A percentile compares a stretch with the other conserved stretches of the same genome.
These are phyloP conservation scores for Metschnikowia cerradonensis DNA, from an alignment of 805 yeast genomes.

Conservation along the genomic window DNA sequence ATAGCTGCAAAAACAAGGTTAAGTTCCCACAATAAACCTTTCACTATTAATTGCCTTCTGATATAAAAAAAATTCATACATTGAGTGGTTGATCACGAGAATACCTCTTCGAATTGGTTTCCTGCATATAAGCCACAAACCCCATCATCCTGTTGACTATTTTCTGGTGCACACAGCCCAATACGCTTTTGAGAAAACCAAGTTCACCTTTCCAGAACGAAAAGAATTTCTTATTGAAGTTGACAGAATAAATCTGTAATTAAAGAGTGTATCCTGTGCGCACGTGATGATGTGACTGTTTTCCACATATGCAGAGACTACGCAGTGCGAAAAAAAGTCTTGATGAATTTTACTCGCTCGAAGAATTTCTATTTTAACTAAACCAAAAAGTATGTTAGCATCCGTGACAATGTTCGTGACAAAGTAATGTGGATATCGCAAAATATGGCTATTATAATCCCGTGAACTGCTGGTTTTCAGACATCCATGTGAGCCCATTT, in stretches of 20 bases:
- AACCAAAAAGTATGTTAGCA: constrained; percentile 15
- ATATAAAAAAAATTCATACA: too few species aligned
- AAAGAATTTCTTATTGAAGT: background rate
- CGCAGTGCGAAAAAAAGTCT: constrained; percentile 13
- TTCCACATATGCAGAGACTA: constrained; percentile 6
- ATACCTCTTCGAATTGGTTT: too few species aligned
- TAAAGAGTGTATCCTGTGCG: background rate
- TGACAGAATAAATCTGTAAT: background rate
- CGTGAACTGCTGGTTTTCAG: background rate
- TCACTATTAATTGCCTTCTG: too few species aligned
- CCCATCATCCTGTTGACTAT: too few species aligned
- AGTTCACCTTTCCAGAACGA: background rate
- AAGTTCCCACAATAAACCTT: too few species aligned
- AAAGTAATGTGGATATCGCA: background rate
- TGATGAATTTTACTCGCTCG: constrained; percentile 5
- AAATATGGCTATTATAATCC: background rate
- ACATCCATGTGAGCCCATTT: background rate
- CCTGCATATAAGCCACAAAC: too few species aligned
- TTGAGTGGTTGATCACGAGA: too few species aligned
- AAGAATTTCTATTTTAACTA: constrained; percentile 8
- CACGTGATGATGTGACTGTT: constrained; percentile 16
- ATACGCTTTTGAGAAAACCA: too few species aligned
- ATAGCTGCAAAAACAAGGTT: background rate
- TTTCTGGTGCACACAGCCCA: too few species aligned
- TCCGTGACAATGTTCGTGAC: background rate